Conservation (phyloP, 1,139 yeast genomes). For the Blastobotrys apis region DNA sequence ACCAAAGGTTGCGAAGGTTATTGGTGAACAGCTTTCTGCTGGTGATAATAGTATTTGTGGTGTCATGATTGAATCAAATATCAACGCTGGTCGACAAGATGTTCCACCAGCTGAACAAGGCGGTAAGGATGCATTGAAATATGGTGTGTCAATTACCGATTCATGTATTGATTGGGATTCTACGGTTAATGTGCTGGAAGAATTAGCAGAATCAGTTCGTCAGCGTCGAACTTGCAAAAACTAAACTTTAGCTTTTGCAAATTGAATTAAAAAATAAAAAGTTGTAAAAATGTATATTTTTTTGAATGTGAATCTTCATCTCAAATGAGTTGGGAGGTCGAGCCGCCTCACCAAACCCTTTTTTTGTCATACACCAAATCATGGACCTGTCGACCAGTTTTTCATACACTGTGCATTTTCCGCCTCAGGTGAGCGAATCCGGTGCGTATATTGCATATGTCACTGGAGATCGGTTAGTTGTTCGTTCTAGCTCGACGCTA, state of each 20-base stretch:
- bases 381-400: constrained; percentile 17
- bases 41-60: constrained; percentile 85
- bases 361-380: neutral
- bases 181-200: constrained; percentile 67
- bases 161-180: constrained; percentile 91
- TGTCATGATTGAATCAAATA: constrained; percentile 91
- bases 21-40: constrained; percentile 71
- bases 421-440: constrained; percentile 22
- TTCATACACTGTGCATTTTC: constrained; percentile 15
- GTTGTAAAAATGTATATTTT: neutral
- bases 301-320: neutral
- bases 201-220: constrained; percentile 74
- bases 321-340: neutral
- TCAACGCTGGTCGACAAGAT: constrained; percentile 89
- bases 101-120: constrained; percentile 65
- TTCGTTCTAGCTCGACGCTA: constrained; percentile 20
- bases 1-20: constrained; percentile 79
- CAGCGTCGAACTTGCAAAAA: constrained; percentile 54
- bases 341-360: constrained; percentile 1
- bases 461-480: constrained; percentile 21
- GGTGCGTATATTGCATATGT: constrained; percentile 26
- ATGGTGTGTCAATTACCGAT: constrained; percentile 94
- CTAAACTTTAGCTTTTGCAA: constrained; percentile 7
- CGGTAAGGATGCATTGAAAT: constrained; percentile 69
- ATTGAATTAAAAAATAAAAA: neutral